Conservation (phyloP, 73 alveolate species). For the Tetrahymena elliotti region DNA sequence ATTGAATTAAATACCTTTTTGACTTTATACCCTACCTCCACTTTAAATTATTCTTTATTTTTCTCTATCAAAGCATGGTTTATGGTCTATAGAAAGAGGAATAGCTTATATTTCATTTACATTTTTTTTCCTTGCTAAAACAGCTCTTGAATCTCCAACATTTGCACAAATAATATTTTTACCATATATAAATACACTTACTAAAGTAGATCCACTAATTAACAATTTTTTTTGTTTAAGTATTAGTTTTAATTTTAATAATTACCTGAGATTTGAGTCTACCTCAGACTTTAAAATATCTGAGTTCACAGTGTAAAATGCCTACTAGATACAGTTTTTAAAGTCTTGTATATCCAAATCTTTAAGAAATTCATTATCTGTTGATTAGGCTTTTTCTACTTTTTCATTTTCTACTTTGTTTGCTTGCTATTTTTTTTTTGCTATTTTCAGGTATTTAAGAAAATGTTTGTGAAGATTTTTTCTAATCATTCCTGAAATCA, state of each 20-base stretch:
- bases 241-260: neutral
- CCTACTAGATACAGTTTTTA: neutral
- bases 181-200: neutral
- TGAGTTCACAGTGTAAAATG: neutral
- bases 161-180: conserved; percentile 48
- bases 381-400: neutral
- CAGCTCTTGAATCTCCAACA: conserved; percentile 85
- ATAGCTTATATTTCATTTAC: neutral
- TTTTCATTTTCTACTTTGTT: neutral
- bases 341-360: neutral
- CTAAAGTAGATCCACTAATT: neutral
- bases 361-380: neutral
- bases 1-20: conserved; percentile 28
- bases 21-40: conserved; percentile 80
- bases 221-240: neutral
- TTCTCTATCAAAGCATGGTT: conserved; percentile 79
- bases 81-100: conserved; percentile 73
- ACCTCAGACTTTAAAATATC: neutral
- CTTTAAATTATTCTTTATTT: conserved; percentile 60
- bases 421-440: neutral
- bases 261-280: neutral
- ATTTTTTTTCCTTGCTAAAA: conserved; percentile 34
- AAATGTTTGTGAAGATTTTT: neutral
- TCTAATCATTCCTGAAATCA: neutral
- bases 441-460: neutral